Conservation (phyloP, 257 asterid genomes). For the Penstemon davidsonii region DNA sequence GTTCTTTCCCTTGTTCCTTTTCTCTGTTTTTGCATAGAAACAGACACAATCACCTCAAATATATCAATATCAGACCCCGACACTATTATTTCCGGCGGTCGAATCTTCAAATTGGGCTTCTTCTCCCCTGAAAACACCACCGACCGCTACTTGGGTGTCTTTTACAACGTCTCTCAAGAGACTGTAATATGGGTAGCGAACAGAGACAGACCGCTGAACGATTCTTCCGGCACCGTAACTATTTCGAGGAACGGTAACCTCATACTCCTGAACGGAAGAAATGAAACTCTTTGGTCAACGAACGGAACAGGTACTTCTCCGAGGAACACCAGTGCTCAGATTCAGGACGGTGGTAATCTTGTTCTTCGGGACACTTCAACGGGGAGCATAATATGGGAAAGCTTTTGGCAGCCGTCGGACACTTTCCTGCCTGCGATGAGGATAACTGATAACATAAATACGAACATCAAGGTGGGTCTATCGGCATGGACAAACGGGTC, state of each 20-base stretch:
- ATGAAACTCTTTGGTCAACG: conserved; percentile 36
- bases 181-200: conserved; percentile 39
- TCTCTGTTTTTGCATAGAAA: too few species aligned
- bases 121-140: too few species aligned
- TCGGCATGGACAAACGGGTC: conserved; percentile 44
- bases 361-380: conserved; percentile 29
- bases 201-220: conserved; percentile 35
- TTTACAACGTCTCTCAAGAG: too few species aligned
- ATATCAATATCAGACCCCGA: too few species aligned
- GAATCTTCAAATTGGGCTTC: too few species aligned
- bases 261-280: conserved; percentile 23
- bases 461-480: conserved; percentile 34
- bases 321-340: conserved; percentile 28
- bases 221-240: conserved; percentile 26
- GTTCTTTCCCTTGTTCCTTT: too few species aligned
- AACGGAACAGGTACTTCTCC: conserved; percentile 16
- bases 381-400: conserved; percentile 39
- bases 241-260: conserved; percentile 31
- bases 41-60: too few species aligned
- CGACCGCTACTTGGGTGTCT: too few species aligned
- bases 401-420: conserved; percentile 40
- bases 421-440: conserved; percentile 39
- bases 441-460: conserved; percentile 34
- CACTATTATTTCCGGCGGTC: too few species aligned
- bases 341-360: conserved; percentile 46